Evolutionary conservation across 768 basidiomycete species (phyloP).

Genomic region (Exsudoporus frostii): DNA sequence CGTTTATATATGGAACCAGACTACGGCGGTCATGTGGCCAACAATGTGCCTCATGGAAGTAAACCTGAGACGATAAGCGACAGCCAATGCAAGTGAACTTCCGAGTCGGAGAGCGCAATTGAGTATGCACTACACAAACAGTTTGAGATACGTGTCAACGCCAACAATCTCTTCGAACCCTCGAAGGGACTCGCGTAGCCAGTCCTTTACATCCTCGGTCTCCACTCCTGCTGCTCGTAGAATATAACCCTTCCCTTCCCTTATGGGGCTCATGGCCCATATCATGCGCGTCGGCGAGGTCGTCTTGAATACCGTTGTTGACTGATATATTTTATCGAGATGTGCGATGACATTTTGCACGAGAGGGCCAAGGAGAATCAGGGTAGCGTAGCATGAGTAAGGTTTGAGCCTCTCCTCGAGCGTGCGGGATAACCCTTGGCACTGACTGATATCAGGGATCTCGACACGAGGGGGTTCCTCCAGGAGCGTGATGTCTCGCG

Average conservation of each 20-base stretch:
- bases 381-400: slow-evolving; percentile 87
- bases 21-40: not conserved
- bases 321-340: slow-evolving; percentile 48
- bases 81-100: not conserved
- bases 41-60: not conserved
- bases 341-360: slow-evolving; percentile 45
- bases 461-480: slow-evolving; percentile 40
- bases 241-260: slow-evolving; percentile 47
- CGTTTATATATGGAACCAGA: not conserved
- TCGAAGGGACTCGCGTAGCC: slow-evolving; percentile 57
- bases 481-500: slow-evolving; percentile 75
- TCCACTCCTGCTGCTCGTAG: slow-evolving; percentile 74
- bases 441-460: slow-evolving; percentile 6
- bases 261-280: slow-evolving; percentile 76
- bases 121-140: slow-evolving; percentile 43
- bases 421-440: slow-evolving; percentile 38
- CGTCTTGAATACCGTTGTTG: slow-evolving; percentile 60
- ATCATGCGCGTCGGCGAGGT: slow-evolving; percentile 56
- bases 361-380: slow-evolving; percentile 74
- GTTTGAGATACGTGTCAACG: slow-evolving; percentile 58
- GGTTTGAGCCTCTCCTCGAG: slow-evolving; percentile 65
- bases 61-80: not conserved
- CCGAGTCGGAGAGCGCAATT: not conserved
- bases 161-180: slow-evolving; percentile 56
- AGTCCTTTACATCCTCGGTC: slow-evolving; percentile 69